These are phyloP conservation scores for Mortierella sp. DNA, from an alignment of 371 early-diverging fungal genomes.

Conservation along the genomic window DNA sequence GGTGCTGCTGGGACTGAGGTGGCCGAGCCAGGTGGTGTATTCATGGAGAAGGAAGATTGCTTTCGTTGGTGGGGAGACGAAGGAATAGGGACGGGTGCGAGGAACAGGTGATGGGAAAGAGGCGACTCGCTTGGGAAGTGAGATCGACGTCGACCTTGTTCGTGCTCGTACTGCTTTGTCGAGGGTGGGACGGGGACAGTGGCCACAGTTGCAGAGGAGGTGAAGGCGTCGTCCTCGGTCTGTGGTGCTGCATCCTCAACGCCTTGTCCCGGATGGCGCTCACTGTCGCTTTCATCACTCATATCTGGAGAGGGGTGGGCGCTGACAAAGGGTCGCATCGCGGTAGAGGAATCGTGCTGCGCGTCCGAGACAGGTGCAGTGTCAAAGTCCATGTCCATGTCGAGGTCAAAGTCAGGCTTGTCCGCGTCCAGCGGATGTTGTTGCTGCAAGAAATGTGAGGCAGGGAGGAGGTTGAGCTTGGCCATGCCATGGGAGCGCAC, in stretches of 20 bases:
- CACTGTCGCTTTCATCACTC: constrained; percentile 44
- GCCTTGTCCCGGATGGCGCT: constrained; percentile 10
- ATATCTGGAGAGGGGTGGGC: constrained; percentile 46
- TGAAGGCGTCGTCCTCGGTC: neutral
- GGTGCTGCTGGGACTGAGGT: constrained; percentile 28
- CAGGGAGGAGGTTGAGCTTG: constrained; percentile 37
- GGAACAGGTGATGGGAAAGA: constrained; percentile 35
- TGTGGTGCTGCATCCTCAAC: constrained; percentile 2
- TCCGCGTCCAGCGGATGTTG: constrained; percentile 30
- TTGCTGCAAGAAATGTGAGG: constrained; percentile 24
- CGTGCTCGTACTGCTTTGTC: constrained; percentile 4
- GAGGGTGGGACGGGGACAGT: constrained; percentile 9
- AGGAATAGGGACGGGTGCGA: constrained; percentile 49
- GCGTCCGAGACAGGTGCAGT: neutral
- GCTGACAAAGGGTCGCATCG: constrained; percentile 23
- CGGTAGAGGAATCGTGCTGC: neutral
- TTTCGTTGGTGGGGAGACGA: constrained; percentile 17
- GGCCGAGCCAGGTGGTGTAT: constrained; percentile 38
- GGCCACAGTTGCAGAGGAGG: constrained; percentile 6
- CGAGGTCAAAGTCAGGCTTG: constrained; percentile 14
- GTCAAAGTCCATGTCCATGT: constrained; percentile 36
- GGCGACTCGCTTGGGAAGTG: constrained; percentile 18
- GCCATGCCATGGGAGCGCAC: constrained; percentile 33
- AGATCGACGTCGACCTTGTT: constrained; percentile 1
- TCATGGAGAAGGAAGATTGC: constrained; percentile 33